These are phyloP conservation scores for Hypocreales sp. DNA, from an alignment of 2,329 filamentous ascomycete species.

Conservation along the genomic window DNA sequence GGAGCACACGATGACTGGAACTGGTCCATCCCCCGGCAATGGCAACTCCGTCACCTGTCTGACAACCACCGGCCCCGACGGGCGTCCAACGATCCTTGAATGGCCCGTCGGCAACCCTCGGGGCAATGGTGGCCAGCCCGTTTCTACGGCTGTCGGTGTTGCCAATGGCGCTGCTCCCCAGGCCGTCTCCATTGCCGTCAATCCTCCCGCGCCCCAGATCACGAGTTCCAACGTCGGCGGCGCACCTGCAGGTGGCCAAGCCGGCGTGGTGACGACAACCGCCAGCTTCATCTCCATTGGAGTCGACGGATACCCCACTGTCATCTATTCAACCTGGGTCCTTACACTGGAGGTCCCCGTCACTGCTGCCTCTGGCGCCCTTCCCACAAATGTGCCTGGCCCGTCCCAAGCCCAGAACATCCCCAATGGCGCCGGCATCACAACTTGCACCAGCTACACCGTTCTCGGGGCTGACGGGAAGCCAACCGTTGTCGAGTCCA, in stretches of 20 bases:
- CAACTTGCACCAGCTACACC: constrained; percentile 7
- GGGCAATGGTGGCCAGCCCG: constrained; percentile 5
- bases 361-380: constrained; percentile 1
- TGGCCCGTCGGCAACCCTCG: constrained; percentile 3
- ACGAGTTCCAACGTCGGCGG: not conserved
- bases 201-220: not conserved
- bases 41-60: constrained; percentile 5
- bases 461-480: constrained; percentile 7
- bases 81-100: constrained; percentile 12
- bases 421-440: constrained; percentile 1
- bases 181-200: constrained; percentile 1
- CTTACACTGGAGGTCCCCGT: constrained; percentile 2
- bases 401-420: not conserved
- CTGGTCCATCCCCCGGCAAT: constrained; percentile 1
- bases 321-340: constrained; percentile 12
- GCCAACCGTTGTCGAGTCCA: constrained; percentile 13
- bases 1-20: constrained; percentile 7
- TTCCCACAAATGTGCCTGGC: constrained; percentile 1
- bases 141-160: constrained; percentile 3
- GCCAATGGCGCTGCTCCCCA: constrained; percentile 3
- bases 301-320: constrained; percentile 12
- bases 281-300: constrained; percentile 14
- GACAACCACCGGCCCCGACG: constrained; percentile 9
- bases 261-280: constrained; percentile 6
- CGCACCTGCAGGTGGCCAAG: not conserved